Conservation (phyloP, 108 stramenopile genomes). For the Nitzschia sp. region DNA sequence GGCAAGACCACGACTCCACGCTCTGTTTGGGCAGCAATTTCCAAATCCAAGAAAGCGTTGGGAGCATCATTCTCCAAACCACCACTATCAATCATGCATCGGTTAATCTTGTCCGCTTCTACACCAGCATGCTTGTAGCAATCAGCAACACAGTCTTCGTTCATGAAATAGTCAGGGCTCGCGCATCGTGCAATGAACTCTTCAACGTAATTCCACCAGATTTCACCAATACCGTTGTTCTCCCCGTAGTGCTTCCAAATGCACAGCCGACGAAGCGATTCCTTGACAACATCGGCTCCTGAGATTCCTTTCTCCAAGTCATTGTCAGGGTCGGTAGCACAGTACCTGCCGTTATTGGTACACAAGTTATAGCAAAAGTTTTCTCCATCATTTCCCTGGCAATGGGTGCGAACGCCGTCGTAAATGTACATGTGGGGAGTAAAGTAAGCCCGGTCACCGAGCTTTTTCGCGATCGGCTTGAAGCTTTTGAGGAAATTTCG, state of each 20-base stretch:
- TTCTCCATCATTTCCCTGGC: slow-evolving; percentile 56
- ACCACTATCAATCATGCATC: slow-evolving; percentile 82
- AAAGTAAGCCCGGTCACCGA: slow-evolving; percentile 82
- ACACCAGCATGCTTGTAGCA: slow-evolving; percentile 60
- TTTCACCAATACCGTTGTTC: slow-evolving; percentile 76
- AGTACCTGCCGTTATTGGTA: slow-evolving; percentile 94
- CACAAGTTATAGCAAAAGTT: slow-evolving; percentile 85
- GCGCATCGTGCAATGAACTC: slow-evolving; percentile 75
- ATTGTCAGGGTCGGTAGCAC: slow-evolving; percentile 91
- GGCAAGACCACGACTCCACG: slow-evolving; percentile 80
- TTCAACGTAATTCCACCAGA: slow-evolving; percentile 89
- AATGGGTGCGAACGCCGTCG: slow-evolving; percentile 78
- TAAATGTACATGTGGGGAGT: slow-evolving; percentile 91
- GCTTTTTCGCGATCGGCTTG: slow-evolving; percentile 57
- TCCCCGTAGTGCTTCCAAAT: slow-evolving; percentile 89
- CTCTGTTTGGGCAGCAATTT: slow-evolving; percentile 59
- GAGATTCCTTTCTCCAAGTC: slow-evolving; percentile 82
- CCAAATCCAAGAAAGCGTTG: slow-evolving; percentile 75
- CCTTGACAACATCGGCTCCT: slow-evolving; percentile 91
- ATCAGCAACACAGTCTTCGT: slow-evolving; percentile 80
- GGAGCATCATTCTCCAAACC: slow-evolving; percentile 60
- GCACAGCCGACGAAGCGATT: slow-evolving; percentile 87
- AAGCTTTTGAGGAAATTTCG: slow-evolving; percentile 70
- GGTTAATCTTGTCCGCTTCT: slow-evolving; percentile 61
- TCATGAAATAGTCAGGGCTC: slow-evolving; percentile 62